Evolutionary conservation across 1,139 yeast species (phyloP).

Genomic region (Zygosaccharomyces sapae): DNA sequence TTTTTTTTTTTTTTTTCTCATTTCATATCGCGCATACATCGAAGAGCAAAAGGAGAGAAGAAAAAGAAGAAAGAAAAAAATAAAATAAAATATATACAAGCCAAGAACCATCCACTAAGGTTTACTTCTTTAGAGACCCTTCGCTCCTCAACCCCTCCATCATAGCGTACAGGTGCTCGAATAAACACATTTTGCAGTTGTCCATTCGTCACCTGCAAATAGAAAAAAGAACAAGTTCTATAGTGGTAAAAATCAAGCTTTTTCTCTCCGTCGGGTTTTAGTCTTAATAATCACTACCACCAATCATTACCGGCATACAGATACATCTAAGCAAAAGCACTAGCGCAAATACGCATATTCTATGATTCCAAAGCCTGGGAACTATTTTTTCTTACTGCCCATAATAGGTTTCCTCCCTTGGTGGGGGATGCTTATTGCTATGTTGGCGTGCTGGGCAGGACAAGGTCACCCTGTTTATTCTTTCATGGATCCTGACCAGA

Average conservation of each 20-base stretch:
- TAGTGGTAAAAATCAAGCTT: no score
- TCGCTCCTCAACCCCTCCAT: no score
- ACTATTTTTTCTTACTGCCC: slow-evolving; percentile 48
- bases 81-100: background rate
- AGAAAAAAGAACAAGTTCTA: no score
- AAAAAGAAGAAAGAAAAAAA: background rate
- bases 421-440: slow-evolving; percentile 79
- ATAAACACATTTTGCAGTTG: no score
- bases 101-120: no score
- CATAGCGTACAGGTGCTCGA: no score
- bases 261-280: background rate
- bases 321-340: background rate
- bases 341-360: background rate
- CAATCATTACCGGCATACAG: background rate
- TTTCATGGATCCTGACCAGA: slow-evolving; percentile 48
- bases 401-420: slow-evolving; percentile 53
- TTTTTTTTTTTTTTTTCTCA: background rate
- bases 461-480: slow-evolving; percentile 73
- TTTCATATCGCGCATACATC: slow-evolving; percentile 6
- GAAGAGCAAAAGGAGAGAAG: slow-evolving; percentile 5
- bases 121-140: no score
- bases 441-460: slow-evolving; percentile 66
- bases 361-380: slow-evolving; percentile 29
- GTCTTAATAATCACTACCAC: background rate
- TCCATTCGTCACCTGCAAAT: no score